Conservation (phyloP, 2,329 filamentous ascomycete genomes). For the Cladosporium sphaerospermum region DNA sequence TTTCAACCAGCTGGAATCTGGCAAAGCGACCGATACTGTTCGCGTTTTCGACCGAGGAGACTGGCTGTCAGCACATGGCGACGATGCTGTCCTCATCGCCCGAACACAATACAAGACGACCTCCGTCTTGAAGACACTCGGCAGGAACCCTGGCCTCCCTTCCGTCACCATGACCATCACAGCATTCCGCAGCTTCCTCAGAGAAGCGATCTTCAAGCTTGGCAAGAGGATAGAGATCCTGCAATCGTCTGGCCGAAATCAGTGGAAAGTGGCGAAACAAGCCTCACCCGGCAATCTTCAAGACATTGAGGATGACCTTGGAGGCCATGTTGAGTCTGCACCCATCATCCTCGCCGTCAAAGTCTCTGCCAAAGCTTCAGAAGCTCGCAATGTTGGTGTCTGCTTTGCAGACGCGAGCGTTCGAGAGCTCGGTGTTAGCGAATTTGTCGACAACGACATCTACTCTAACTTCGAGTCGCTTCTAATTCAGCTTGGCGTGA, state of each 20-base stretch:
- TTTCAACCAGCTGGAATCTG: constrained; percentile 76
- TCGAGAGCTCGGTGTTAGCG: constrained; percentile 88
- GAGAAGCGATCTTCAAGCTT: constrained; percentile 86
- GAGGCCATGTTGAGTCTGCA: constrained; percentile 75
- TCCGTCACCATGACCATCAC: constrained; percentile 95
- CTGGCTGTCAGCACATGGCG: constrained; percentile 89
- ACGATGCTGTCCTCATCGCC: constrained; percentile 78
- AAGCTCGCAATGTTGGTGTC: constrained; percentile 82
- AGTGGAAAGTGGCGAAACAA: constrained; percentile 83
- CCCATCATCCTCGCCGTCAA: constrained; percentile 96
- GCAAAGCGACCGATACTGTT: constrained; percentile 69
- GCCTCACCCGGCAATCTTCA: constrained; percentile 92
- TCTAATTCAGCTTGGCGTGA: constrained; percentile 91
- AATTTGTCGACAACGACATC: constrained; percentile 97
- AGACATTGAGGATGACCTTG: constrained; percentile 92
- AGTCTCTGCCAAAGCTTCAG: constrained; percentile 76
- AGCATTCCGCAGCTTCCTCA: constrained; percentile 90
- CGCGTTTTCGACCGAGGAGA: constrained; percentile 91
- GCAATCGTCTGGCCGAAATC: constrained; percentile 70
- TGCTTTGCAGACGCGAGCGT: constrained; percentile 98
- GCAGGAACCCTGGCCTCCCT: constrained; percentile 73
- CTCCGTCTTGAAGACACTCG: constrained; percentile 85
- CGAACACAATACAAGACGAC: constrained; percentile 91
- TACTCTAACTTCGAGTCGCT: constrained; percentile 98
- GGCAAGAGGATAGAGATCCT: constrained; percentile 91